A percentile compares a stretch with the other conserved stretches of the same genome.
These are phyloP conservation scores for Yamadazyma diospyri DNA, from an alignment of 1,139 yeast species.

Conservation along the genomic window DNA sequence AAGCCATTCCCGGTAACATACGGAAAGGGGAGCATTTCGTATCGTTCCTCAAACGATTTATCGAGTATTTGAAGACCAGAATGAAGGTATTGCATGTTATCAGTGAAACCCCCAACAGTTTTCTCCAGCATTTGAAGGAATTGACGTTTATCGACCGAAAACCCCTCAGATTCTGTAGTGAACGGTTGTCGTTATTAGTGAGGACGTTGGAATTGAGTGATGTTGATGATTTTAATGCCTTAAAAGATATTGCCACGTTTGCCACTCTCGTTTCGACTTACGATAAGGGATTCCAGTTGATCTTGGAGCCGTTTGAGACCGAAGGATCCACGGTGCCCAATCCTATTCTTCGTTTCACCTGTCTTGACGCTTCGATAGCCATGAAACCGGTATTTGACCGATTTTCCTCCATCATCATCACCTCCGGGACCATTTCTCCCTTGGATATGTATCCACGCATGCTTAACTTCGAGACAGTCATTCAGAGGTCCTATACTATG, in stretches of 20 bases:
- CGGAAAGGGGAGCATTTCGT: slow-evolving; percentile 96
- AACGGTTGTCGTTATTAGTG: slow-evolving; percentile 80
- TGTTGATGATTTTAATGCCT: slow-evolving; percentile 87
- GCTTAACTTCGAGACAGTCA: slow-evolving; percentile 91
- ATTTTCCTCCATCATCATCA: slow-evolving; percentile 89
- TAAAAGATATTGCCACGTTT: slow-evolving; percentile 94
- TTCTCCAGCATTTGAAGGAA: slow-evolving; percentile 88
- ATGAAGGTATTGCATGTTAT: slow-evolving; percentile 97
- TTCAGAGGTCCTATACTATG: slow-evolving; percentile 95
- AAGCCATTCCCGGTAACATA: slow-evolving; percentile 96
- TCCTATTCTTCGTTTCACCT: slow-evolving; percentile 91
- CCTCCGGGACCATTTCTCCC: slow-evolving; percentile 97
- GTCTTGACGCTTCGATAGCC: slow-evolving; percentile 96
- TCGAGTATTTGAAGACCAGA: slow-evolving; percentile 91
- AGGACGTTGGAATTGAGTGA: slow-evolving; percentile 84
- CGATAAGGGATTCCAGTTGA: slow-evolving; percentile 87
- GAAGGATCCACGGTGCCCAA: slow-evolving; percentile 98
- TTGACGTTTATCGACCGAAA: slow-evolving; percentile 88
- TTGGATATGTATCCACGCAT: slow-evolving; percentile 97
- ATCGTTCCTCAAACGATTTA: slow-evolving; percentile 84
- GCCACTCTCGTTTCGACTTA: slow-evolving; percentile 95
- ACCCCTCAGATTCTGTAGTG: slow-evolving; percentile 89
- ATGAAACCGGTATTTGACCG: slow-evolving; percentile 95
- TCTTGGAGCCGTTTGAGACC: slow-evolving; percentile 92
- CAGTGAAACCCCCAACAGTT: slow-evolving; percentile 93